phyloP scores from a whole-genome alignment of 495 filamentous ascomycete genomes.

The Xylona heveae region DNA sequence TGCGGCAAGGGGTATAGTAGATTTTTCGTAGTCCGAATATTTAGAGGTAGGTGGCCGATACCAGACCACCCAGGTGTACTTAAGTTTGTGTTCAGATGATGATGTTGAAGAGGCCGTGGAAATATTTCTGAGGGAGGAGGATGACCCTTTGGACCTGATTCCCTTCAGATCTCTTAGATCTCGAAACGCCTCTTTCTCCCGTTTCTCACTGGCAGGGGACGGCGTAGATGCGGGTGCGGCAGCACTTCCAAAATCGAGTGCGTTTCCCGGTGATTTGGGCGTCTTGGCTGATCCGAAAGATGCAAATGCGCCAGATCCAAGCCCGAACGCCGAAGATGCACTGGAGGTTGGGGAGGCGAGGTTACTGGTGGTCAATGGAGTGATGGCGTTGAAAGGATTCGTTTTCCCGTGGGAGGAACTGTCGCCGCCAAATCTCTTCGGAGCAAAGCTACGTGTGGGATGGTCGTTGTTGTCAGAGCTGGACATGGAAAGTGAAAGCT shows the following conservation, averaged over 20 bases:
- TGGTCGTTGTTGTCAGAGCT: constrained; percentile 32
- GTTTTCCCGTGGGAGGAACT: constrained; percentile 55
- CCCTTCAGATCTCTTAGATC: too few species aligned
- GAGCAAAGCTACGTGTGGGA: constrained; percentile 36
- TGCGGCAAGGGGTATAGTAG: constrained; percentile 61
- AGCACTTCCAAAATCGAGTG: constrained; percentile 45
- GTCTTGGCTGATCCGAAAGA: constrained; percentile 80
- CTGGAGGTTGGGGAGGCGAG: constrained; percentile 73
- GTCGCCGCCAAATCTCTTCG: constrained; percentile 59
- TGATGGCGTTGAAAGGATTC: constrained; percentile 71
- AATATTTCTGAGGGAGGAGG: constrained; percentile 17
- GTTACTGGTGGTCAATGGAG: constrained; percentile 40
- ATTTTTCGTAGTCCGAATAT: constrained; percentile 97
- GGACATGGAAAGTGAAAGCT: constrained; percentile 71
- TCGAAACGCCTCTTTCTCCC: constrained; percentile 28
- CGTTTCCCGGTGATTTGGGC: constrained; percentile 69
- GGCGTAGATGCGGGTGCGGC: constrained; percentile 8
- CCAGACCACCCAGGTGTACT: constrained; percentile 89
- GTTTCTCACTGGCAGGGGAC: constrained; percentile 40
- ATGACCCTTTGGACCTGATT: constrained; percentile 23
- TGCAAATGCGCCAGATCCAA: constrained; percentile 89
- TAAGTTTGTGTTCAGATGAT: constrained; percentile 37
- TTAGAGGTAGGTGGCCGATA: constrained; percentile 88
- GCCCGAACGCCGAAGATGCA: constrained; percentile 80
- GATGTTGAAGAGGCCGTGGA: constrained; percentile 11